Conservation (phyloP, 2,329 filamentous ascomycete genomes). For the Drechmeria coniospora region DNA sequence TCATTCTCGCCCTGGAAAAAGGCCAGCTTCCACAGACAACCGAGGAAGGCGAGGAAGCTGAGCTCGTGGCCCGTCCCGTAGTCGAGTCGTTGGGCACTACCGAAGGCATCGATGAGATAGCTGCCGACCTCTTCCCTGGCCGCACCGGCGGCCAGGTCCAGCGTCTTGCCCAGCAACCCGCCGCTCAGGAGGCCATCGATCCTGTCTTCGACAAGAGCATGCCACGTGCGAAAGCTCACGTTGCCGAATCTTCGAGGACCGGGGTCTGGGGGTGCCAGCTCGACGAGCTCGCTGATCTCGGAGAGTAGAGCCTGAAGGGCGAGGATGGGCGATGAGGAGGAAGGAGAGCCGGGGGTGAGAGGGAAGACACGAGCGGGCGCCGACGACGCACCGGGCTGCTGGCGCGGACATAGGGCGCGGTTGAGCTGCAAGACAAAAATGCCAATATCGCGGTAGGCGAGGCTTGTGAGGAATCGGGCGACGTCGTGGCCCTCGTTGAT, state of each 20-base stretch:
- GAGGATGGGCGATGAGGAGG: constrained; percentile 37
- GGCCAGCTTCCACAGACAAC: constrained; percentile 78
- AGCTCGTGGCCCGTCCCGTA: constrained; percentile 95
- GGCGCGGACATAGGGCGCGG: constrained; percentile 61
- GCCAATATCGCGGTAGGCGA: constrained; percentile 77
- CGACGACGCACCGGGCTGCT: constrained; percentile 20
- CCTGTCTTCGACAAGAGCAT: constrained; percentile 48
- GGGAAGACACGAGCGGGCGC: constrained; percentile 20
- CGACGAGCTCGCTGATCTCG: constrained; percentile 50
- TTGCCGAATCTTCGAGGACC: constrained; percentile 89
- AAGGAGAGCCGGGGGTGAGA: constrained; percentile 22
- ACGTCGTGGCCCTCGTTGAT: constrained; percentile 83
- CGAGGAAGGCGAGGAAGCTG: constrained; percentile 85
- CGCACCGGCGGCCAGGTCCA: constrained; percentile 19
- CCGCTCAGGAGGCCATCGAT: constrained; percentile 22
- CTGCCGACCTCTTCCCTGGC: constrained; percentile 53
- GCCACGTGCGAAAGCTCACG: constrained; percentile 76
- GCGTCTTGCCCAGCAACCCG: constrained; percentile 14
- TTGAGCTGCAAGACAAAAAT: constrained; percentile 84
- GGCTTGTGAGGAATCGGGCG: constrained; percentile 59
- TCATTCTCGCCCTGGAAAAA: constrained; percentile 47
- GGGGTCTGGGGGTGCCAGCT: constrained; percentile 67
- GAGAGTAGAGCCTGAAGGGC: constrained; percentile 51
- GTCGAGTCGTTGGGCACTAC: constrained; percentile 76
- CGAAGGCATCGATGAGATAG: constrained; percentile 77